Conservation (phyloP, 2,329 filamentous ascomycete genomes). For the Diaporthe citri region DNA sequence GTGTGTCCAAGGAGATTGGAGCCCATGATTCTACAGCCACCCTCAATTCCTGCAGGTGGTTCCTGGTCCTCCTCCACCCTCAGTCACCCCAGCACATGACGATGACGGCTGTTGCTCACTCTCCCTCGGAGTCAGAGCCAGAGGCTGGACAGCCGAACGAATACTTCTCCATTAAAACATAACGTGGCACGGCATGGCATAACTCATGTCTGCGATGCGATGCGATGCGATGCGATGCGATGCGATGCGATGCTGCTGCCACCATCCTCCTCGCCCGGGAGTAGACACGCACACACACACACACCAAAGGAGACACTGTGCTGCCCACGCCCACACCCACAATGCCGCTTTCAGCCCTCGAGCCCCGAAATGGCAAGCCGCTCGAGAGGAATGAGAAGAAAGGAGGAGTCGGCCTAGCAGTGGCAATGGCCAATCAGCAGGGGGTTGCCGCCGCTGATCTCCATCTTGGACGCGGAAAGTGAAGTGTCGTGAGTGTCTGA, state of each 20-base stretch:
- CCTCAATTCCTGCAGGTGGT: conserved; percentile 7
- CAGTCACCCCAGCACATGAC: not conserved
- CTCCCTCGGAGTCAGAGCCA: not conserved
- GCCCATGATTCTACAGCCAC: conserved; percentile 18
- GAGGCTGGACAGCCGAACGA: not conserved
- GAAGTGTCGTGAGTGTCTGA: conserved; percentile 27
- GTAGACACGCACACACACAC: not conserved
- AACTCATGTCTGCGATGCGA: not conserved
- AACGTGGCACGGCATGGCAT: not conserved
- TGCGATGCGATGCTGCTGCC: not conserved
- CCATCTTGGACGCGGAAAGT: conserved; percentile 33
- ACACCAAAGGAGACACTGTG: not conserved
- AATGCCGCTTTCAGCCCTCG: conserved; percentile 25
- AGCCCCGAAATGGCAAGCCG: conserved; percentile 30
- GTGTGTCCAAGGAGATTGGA: not conserved
- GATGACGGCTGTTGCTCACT: not conserved
- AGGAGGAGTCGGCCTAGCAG: conserved; percentile 21
- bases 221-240: not conserved
- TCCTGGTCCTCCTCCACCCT: not conserved
- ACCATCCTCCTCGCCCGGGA: not conserved
- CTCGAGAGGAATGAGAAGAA: conserved; percentile 28
- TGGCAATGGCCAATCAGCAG: conserved; percentile 27
- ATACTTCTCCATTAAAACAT: not conserved
- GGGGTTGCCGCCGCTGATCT: conserved; percentile 15
- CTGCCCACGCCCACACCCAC: not conserved